Percentiles rank a stretch among this genome's conserved stretches.
Evolutionary conservation across 768 basidiomycete genomes (phyloP).

Genomic region (Lentinula guzmanii): DNA sequence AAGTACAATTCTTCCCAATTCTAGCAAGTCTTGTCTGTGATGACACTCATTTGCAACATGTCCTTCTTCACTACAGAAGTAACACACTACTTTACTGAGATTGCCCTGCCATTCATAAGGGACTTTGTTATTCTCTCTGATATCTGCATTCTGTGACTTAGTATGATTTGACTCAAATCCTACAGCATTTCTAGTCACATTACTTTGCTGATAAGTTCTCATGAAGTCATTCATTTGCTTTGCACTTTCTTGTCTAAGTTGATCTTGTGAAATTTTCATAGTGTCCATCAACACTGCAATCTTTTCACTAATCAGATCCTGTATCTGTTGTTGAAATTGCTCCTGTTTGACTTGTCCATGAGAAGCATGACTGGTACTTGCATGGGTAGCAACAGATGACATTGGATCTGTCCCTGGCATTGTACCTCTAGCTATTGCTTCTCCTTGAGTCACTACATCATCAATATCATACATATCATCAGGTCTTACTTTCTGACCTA

Average conservation of each 20-base stretch:
- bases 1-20: neutral
- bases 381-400: neutral
- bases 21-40: neutral
- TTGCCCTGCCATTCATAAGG: neutral
- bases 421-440: neutral
- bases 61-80: neutral
- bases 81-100: neutral
- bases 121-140: neutral
- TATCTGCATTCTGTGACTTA: neutral
- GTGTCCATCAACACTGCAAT: neutral
- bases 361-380: neutral
- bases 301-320: neutral
- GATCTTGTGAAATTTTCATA: neutral
- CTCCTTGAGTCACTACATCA: neutral
- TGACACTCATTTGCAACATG: neutral
- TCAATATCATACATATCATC: neutral
- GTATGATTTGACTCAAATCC: neutral
- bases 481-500: neutral
- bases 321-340: neutral
- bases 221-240: neutral
- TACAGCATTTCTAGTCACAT: neutral
- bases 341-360: neutral
- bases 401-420: neutral
- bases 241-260: neutral
- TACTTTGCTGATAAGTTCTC: neutral